Percentiles rank a stretch among this genome's conserved stretches.
phyloP scores from a whole-genome alignment of 257 asterid species.

The Capsicum chinense region DNA sequence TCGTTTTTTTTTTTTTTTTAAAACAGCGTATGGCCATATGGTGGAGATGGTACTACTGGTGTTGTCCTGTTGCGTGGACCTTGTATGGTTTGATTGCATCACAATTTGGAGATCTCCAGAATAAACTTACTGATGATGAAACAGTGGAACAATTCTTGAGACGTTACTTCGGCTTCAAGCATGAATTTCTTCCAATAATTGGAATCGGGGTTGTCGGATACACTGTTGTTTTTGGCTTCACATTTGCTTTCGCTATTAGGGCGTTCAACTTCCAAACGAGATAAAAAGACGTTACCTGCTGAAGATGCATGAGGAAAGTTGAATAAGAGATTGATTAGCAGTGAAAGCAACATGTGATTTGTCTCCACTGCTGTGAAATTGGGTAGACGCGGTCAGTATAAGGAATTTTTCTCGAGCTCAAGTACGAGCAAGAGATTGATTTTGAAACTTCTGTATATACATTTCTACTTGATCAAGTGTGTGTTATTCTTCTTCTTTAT shows the following conservation, averaged over 20 bases:
- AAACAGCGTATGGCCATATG: slow-evolving; percentile 72
- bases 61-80: slow-evolving; percentile 62
- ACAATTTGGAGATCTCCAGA: slow-evolving; percentile 61
- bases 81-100: slow-evolving; percentile 65
- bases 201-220: slow-evolving; percentile 44
- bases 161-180: slow-evolving; percentile 55
- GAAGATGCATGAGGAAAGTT: background rate
- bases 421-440: background rate
- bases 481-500: background rate
- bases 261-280: slow-evolving; percentile 65
- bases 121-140: slow-evolving; percentile 5
- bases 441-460: background rate
- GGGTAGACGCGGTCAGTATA: background rate
- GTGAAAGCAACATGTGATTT: background rate
- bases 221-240: slow-evolving; percentile 46
- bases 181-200: slow-evolving; percentile 54
- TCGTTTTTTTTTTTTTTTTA: background rate
- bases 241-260: slow-evolving; percentile 56
- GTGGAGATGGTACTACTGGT: slow-evolving; percentile 95
- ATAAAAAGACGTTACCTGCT: slow-evolving; percentile 24
- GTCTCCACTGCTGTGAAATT: background rate
- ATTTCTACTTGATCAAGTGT: background rate
- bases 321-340: background rate
- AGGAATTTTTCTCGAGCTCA: background rate
- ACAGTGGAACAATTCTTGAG: slow-evolving; percentile 54